Evolutionary conservation across 768 basidiomycete genomes (phyloP).

Genomic region (Trametes coccinea): DNA sequence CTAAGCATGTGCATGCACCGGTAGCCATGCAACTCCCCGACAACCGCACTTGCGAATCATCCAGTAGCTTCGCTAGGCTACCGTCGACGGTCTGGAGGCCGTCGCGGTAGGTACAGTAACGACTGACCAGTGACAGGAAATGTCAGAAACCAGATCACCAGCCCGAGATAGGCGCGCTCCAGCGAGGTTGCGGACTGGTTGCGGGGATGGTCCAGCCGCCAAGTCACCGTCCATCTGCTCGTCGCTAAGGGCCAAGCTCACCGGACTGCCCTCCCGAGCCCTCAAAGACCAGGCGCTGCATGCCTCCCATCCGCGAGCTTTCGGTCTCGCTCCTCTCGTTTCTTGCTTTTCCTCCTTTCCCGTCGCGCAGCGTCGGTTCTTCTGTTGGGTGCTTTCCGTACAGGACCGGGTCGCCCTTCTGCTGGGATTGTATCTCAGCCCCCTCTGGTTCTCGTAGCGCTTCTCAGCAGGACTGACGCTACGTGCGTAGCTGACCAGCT

Average conservation of each 20-base stretch:
- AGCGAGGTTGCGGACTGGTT: slow-evolving; percentile 1
- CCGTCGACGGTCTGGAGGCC: too few species aligned
- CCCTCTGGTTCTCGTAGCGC: slow-evolving; percentile 27
- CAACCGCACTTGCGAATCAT: background rate
- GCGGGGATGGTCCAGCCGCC: background rate
- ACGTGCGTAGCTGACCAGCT: slow-evolving; percentile 27
- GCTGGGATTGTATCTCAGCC: slow-evolving; percentile 27
- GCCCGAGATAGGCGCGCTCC: slow-evolving; percentile 14
- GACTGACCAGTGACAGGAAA: slow-evolving; percentile 1
- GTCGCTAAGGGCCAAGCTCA: slow-evolving; percentile 21
- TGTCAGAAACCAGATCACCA: slow-evolving; percentile 15
- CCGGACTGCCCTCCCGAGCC: background rate
- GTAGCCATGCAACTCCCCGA: slow-evolving; percentile 11
- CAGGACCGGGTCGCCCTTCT: slow-evolving; percentile 21
- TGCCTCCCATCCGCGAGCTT: slow-evolving; percentile 10
- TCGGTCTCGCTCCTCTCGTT: slow-evolving; percentile 11
- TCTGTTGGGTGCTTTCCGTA: slow-evolving; percentile 23
- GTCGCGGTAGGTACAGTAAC: background rate
- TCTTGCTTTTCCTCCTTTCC: slow-evolving; percentile 14
- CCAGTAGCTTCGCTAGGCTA: too few species aligned
- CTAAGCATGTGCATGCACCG: background rate
- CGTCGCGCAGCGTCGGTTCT: slow-evolving; percentile 20
- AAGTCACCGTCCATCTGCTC: slow-evolving; percentile 16
- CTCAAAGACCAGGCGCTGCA: slow-evolving; percentile 12
- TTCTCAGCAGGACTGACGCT: slow-evolving; percentile 30